These are phyloP conservation scores for Onygenales sp. DNA, from an alignment of 2,329 filamentous ascomycete genomes.

Conservation along the genomic window DNA sequence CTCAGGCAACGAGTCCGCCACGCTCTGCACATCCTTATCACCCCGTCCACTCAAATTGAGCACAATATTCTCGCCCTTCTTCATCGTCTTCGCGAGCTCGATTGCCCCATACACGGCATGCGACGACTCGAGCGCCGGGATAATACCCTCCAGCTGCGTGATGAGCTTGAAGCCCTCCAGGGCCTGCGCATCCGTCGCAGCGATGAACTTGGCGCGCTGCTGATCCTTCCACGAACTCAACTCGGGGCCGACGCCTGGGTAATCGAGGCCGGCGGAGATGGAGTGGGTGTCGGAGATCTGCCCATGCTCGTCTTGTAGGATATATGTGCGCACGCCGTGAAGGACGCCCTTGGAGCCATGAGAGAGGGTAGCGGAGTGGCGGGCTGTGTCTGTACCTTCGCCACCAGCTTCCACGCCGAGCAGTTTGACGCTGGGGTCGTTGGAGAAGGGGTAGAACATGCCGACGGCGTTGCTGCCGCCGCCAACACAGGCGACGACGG, in stretches of 20 bases:
- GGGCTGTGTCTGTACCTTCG: constrained; percentile 75
- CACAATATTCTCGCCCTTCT: constrained; percentile 78
- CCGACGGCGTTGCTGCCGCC: constrained; percentile 91
- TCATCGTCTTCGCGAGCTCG: constrained; percentile 86
- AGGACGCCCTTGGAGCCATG: constrained; percentile 85
- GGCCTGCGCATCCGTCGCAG: constrained; percentile 84
- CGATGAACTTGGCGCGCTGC: constrained; percentile 75
- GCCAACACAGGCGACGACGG: constrained; percentile 91
- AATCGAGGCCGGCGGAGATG: constrained; percentile 91
- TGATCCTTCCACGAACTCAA: constrained; percentile 87
- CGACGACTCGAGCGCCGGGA: constrained; percentile 86
- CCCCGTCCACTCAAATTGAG: constrained; percentile 89
- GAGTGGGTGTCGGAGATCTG: constrained; percentile 95
- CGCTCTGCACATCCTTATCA: constrained; percentile 98
- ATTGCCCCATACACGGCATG: constrained; percentile 87
- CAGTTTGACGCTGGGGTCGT: constrained; percentile 75
- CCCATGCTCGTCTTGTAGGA: constrained; percentile 84
- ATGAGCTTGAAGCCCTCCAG: constrained; percentile 79
- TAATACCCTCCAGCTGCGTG: constrained; percentile 87
- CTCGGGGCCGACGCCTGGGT: constrained; percentile 93
- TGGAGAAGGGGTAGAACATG: constrained; percentile 96
- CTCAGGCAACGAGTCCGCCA: constrained; percentile 84
- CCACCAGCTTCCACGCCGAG: constrained; percentile 92
- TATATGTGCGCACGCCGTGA: constrained; percentile 91
- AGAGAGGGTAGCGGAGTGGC: constrained; percentile 80